Percentiles rank a stretch among this genome's conserved stretches.
phyloP scores from a whole-genome alignment of 2,329 filamentous ascomycete species.

The Aspergillus persii region DNA sequence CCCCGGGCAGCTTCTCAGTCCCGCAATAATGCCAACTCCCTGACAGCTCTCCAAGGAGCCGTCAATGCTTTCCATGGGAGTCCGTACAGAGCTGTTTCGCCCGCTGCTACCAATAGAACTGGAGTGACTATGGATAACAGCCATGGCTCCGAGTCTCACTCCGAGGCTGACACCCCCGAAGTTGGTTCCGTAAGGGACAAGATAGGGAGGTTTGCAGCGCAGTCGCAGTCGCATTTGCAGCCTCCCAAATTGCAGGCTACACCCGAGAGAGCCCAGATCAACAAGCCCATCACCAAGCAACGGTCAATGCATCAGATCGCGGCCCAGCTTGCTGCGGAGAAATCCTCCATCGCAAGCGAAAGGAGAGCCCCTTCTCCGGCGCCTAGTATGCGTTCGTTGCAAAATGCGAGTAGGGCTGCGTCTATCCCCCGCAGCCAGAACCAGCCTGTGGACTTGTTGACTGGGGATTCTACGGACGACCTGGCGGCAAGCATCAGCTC shows the following conservation, averaged over 20 bases:
- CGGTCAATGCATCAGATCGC: slow-evolving; percentile 32
- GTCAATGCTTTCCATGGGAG: slow-evolving; percentile 34
- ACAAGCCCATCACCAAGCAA: slow-evolving; percentile 14
- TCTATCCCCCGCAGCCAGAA: slow-evolving; percentile 11
- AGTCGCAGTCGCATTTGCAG: slow-evolving; percentile 20
- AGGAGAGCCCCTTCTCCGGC: slow-evolving; percentile 9
- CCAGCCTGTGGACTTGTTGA: slow-evolving; percentile 20
- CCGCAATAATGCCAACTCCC: slow-evolving; percentile 22
- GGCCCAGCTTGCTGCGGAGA: slow-evolving; percentile 34
- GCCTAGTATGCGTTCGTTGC: background rate
- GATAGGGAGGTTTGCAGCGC: slow-evolving; percentile 33
- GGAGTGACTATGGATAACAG: slow-evolving; percentile 17
- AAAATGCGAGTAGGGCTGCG: slow-evolving; percentile 1
- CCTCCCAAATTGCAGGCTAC: slow-evolving; percentile 7
- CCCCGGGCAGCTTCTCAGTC: slow-evolving; percentile 25
- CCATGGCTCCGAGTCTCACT: slow-evolving; percentile 14
- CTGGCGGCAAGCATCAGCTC: slow-evolving; percentile 1
- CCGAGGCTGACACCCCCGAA: slow-evolving; percentile 28
- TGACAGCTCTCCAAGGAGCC: slow-evolving; percentile 37
- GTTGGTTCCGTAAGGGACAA: slow-evolving; percentile 39
- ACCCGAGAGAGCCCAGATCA: slow-evolving; percentile 14
- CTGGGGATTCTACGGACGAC: slow-evolving; percentile 26
- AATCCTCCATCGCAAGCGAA: slow-evolving; percentile 22
- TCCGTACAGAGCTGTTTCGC: slow-evolving; percentile 17
- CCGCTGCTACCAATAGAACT: slow-evolving; percentile 18